Base-by-base conservation (phyloP, 352 stramenopile genomes). In the Pythium dissotocum region DNA sequence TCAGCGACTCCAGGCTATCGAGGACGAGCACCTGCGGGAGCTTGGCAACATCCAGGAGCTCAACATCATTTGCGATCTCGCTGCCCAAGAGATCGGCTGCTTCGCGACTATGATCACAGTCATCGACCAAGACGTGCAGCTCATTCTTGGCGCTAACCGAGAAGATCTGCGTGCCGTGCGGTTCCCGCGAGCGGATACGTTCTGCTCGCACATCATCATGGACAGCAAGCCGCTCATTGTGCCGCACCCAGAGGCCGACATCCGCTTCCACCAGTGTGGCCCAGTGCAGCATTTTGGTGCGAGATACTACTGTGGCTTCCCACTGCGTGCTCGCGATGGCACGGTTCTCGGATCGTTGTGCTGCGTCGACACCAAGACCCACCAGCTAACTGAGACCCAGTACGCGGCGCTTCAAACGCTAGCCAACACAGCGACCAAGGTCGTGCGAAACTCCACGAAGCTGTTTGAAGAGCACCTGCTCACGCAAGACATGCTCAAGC, bases 301-400 rank as follows among this genome's bases (percentile, higher is more conserved):
- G 21, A 79, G 74, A 57, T 91, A 87, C 64, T 89, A 91, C 79
- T 89, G 79, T 58, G 83, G 83, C 2, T 88, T 89, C 21, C 83
- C 83, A 28, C 58, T 91, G 5, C 36, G 87, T 8, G 70, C 77
- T 1, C 44, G 70, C 2, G 73, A 87, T 61, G 69, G 73, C 36
- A 84, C 77, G 0, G 71, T 88, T 52, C 80, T 92, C 44, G 84
- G 82, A 6, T 81, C 76, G 16, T 61, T 93, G 18, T 90, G 82
- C 63, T 91, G 80, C 61, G 70, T 87, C 8, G 79, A 87, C 61
- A 68, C 63, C 32, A 66, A 87, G 58, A 77, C 77, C 51, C 74
- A 75, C 48, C 62, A 78, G 48, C 72, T 93, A 44, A 87, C 76
- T 13, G 72, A 72, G 35, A 80, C 79, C 21, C 80, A 93, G 75